A percentile compares a stretch with the other conserved stretches of the same genome.
These are phyloP conservation scores for Entomortierella chlamydospora DNA, from an alignment of 192 early-diverging fungal genomes.

Conservation along the genomic window DNA sequence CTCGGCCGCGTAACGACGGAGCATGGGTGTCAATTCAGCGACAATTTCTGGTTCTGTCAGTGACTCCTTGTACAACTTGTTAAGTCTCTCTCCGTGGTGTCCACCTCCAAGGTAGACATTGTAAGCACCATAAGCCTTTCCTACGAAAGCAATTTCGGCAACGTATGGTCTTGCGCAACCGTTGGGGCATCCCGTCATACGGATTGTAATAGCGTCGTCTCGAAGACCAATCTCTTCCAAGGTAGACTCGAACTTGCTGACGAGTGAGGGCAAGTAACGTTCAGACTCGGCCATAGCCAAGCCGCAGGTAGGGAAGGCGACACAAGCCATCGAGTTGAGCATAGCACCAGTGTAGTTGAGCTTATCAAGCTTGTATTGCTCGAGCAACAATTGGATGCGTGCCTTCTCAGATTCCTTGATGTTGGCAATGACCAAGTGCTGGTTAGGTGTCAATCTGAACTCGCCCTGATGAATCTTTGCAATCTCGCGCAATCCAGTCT, in stretches of 20 bases:
- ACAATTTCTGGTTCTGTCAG: slow-evolving; percentile 92
- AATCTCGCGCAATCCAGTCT: slow-evolving; percentile 83
- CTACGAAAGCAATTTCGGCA: slow-evolving; percentile 95
- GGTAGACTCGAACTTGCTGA: slow-evolving; percentile 80
- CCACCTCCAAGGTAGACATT: slow-evolving; percentile 96
- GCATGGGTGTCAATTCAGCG: slow-evolving; percentile 77
- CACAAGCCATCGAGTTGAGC: slow-evolving; percentile 95
- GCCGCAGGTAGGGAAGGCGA: slow-evolving; percentile 94
- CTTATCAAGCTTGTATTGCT: slow-evolving; percentile 86
- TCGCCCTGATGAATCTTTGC: slow-evolving; percentile 79
- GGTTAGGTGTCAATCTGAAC: slow-evolving; percentile 94
- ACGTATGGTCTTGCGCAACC: slow-evolving; percentile 95
- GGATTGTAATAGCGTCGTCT: slow-evolving; percentile 91
- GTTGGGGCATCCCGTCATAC: slow-evolving; percentile 99
- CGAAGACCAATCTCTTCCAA: slow-evolving; percentile 86
- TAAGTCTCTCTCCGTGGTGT: slow-evolving; percentile 86
- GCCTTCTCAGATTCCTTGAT: slow-evolving; percentile 78
- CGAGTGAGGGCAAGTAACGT: slow-evolving; percentile 90
- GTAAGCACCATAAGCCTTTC: slow-evolving; percentile 95
- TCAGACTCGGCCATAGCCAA: slow-evolving; percentile 98
- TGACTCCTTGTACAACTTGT: slow-evolving; percentile 92
- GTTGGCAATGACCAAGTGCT: slow-evolving; percentile 87
- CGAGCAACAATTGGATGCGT: slow-evolving; percentile 75
- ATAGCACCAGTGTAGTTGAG: slow-evolving; percentile 81
- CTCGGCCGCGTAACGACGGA: slow-evolving; percentile 83